phyloP scores from a whole-genome alignment of 805 yeast species.

The Maudiozyma saulgeensis region DNA sequence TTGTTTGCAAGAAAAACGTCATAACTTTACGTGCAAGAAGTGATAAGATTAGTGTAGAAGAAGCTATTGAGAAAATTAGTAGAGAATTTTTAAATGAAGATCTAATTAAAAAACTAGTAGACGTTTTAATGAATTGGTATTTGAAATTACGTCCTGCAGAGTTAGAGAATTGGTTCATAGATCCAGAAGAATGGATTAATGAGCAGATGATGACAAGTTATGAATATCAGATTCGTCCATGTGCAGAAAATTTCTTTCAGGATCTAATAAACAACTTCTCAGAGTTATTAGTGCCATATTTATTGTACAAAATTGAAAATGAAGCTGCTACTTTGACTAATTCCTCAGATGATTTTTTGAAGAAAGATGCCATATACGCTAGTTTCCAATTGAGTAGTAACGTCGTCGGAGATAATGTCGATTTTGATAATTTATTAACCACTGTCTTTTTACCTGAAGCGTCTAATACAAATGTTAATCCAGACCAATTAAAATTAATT shows the following conservation, averaged over 20 bases:
- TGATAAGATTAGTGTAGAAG: conserved; percentile 54
- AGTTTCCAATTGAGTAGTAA: conserved; percentile 73
- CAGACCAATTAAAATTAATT: conserved; percentile 50
- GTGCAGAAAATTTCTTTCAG: conserved; percentile 78
- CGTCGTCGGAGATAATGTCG: conserved; percentile 54
- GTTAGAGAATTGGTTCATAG: conserved; percentile 69
- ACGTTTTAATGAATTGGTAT: conserved; percentile 63
- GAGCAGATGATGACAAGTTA: conserved; percentile 69
- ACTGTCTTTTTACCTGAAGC: conserved; percentile 61
- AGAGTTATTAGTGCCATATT: conserved; percentile 42
- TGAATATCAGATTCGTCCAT: conserved; percentile 78
- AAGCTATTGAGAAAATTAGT: conserved; percentile 45
- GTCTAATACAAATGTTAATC: conserved; percentile 27
- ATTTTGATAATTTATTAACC: conserved; percentile 55
- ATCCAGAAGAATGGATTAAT: conserved; percentile 89
- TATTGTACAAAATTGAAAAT: conserved; percentile 48
- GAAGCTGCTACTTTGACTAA: conserved; percentile 29
- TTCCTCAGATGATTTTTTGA: conserved; percentile 40
- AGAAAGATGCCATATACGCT: conserved; percentile 71
- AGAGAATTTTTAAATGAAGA: conserved; percentile 49
- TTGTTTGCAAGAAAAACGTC: conserved; percentile 58
- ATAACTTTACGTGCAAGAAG: conserved; percentile 52
- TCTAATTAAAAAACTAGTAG: conserved; percentile 49
- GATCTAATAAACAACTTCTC: conserved; percentile 61
- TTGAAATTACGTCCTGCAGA: conserved; percentile 66